Evolutionary conservation across 169 alveolate genomes (phyloP), one percentile per base, ranked within the genome.

Genomic region (Perkinsus olseni): DNA sequence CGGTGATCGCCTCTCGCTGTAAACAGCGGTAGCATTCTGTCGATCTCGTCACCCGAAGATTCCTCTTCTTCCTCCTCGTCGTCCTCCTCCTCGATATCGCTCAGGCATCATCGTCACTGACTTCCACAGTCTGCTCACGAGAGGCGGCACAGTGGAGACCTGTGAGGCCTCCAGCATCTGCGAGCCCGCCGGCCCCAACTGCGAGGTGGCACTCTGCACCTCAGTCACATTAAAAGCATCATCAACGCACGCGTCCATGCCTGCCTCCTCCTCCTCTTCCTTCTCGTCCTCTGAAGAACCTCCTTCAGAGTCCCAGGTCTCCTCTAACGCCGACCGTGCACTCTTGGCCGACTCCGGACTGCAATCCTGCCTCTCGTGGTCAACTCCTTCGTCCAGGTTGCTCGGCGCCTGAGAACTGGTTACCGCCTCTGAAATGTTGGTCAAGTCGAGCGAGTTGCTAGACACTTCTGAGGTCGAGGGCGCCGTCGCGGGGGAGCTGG

Each of bases 101-200:
- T 62, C 82, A n/a, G 82, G 82, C 82, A 62, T 62, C 82, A 62
- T 62, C 82, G 82, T 62, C 82, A 62, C 82, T 21, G 82, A 62
- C 34, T 62, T 62, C 82, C 82, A 62, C 31, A 62, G 82, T 62
- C 82, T 4, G 31, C 82, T 62, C 31, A 62, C 82, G 17, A 62
- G 13, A 21, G 82, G 82, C 28, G 82, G 82, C 37, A 62, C 82
- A 8, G 82, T 62, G 31, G 82, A 13, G 13, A 62, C 82, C 82
- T 62, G 82, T 8, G 82, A 62, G 1, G 82, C 82, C 82, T 62
- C 82, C 82, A 62, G 17, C 4, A 62, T 28, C 82, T 62, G 82
- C 8, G 82, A 62, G 36, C 82, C 34, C 34, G 82, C 34, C 34
- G 82, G 82, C 36, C 6, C 6, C 62, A 62, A 24, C 82, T 62